These are phyloP conservation scores for Hortaea sp. DNA, from an alignment of 2,329 filamentous ascomycete genomes.

Conservation along the genomic window DNA sequence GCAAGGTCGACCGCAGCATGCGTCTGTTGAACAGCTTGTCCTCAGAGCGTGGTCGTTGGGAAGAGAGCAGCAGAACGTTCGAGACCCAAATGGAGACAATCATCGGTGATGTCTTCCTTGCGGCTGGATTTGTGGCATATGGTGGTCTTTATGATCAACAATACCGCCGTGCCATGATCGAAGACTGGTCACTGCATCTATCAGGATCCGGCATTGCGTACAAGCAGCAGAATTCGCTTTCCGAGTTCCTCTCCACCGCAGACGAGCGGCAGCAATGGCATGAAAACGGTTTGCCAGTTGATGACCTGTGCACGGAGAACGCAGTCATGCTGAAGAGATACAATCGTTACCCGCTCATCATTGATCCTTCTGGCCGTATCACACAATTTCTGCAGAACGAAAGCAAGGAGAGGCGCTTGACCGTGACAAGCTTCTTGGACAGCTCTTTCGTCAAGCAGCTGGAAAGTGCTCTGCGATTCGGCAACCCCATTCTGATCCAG, in stretches of 20 bases:
- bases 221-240: constrained; percentile 89
- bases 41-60: constrained; percentile 87
- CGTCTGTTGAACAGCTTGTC: constrained; percentile 88
- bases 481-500: constrained; percentile 96
- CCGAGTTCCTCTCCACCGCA: constrained; percentile 91
- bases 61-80: constrained; percentile 94
- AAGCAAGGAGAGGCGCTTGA: constrained; percentile 84
- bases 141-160: constrained; percentile 96
- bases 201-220: constrained; percentile 84
- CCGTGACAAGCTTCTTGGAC: constrained; percentile 94
- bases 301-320: constrained; percentile 97
- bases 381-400: constrained; percentile 94
- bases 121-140: constrained; percentile 95
- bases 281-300: constrained; percentile 82
- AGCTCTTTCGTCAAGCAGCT: constrained; percentile 97
- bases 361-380: constrained; percentile 89
- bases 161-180: constrained; percentile 94
- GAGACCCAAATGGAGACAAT: constrained; percentile 96
- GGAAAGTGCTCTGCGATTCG: constrained; percentile 92
- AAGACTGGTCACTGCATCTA: constrained; percentile 93
- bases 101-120: constrained; percentile 88
- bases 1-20: constrained; percentile 95
- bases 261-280: constrained; percentile 95
- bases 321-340: constrained; percentile 95
- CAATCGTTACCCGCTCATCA: constrained; percentile 96